Conservation (phyloP, 495 filamentous ascomycete genomes). For the Aspergillus affinis region DNA sequence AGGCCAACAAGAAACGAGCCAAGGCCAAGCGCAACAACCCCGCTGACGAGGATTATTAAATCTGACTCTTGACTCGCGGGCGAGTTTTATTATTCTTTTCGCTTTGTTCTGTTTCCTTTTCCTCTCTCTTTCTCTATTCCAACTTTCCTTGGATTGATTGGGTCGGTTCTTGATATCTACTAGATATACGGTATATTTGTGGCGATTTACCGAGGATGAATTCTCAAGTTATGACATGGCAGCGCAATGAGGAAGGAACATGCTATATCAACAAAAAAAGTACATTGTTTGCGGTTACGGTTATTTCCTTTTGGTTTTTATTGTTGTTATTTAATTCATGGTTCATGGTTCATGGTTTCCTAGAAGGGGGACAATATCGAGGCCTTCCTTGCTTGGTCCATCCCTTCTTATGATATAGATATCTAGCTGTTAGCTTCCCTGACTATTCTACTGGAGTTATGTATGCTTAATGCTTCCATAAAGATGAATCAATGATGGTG, state of each 20-base stretch:
- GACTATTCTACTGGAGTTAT: not conserved
- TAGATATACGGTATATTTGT: too few species aligned
- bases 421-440: not conserved
- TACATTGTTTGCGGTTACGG: not conserved
- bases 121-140: not conserved
- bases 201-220: too few species aligned
- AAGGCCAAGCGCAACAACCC: constrained; percentile 51
- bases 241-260: not conserved
- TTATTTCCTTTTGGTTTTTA: not conserved
- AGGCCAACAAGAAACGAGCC: constrained; percentile 70
- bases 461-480: not conserved
- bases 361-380: not conserved
- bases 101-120: constrained; percentile 14
- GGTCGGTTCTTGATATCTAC: not conserved
- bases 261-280: not conserved
- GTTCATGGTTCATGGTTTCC: not conserved
- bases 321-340: not conserved
- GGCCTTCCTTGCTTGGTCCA: not conserved
- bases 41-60: constrained; percentile 41
- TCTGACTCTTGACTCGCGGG: constrained; percentile 17
- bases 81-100: constrained; percentile 11
- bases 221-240: not conserved
- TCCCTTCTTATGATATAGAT: not conserved
- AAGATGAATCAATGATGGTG: not conserved
- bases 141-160: constrained; percentile 11